Base-by-base conservation (phyloP, 768 basidiomycete species). In the Pleurotus platypus region DNA sequence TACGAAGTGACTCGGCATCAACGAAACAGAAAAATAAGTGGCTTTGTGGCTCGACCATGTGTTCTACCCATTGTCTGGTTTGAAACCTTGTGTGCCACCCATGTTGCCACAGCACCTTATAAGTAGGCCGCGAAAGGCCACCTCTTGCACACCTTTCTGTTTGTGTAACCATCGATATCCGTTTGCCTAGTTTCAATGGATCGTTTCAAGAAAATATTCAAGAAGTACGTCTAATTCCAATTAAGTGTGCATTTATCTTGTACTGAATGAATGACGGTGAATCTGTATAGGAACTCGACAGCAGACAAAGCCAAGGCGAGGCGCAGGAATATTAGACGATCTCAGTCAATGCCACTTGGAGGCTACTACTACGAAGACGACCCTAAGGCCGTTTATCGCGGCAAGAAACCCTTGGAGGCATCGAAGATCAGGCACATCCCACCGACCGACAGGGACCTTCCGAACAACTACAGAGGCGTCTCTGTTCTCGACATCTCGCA, bases 191-290 rank as follows among this genome's bases (percentile, higher is more conserved):
- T 35, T 35, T 0, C 2, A 35, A 54, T 54, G 51, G 51, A 54
- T 42, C 51, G 42, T 12, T 20, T 54, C 38, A 54, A 54, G 18
- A 43, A 54, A 30, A 18, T 54, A n/a, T 54, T 54, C 51, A 54
- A 54, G 39, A 54, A 54, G 51, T 54, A 42, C 11, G 51, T 54
- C 15, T 22, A 45, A 9, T 16, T 45, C 8, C 13, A 7, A n/a
- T 42, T 8, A 27, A 15, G 3, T 13, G 15, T 35, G 15, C 2
- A 38, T 37, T 22, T 50, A 13, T 30, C 35, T 4, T 39, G 8
- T 11, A n/a, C 15, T 27, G 8, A 7, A 49, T 8, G 11, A 16
- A n/a, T 24, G 20, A 26, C 7, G 30, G 30, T 35, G 30, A 9
- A n/a, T 27, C 47, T 20, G 2, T 4, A 11, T 35, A 54, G 51